These are phyloP conservation scores for Sorghum bicolor DNA, from an alignment of 176 grass and related monocot species.

Conservation along the genomic window DNA sequence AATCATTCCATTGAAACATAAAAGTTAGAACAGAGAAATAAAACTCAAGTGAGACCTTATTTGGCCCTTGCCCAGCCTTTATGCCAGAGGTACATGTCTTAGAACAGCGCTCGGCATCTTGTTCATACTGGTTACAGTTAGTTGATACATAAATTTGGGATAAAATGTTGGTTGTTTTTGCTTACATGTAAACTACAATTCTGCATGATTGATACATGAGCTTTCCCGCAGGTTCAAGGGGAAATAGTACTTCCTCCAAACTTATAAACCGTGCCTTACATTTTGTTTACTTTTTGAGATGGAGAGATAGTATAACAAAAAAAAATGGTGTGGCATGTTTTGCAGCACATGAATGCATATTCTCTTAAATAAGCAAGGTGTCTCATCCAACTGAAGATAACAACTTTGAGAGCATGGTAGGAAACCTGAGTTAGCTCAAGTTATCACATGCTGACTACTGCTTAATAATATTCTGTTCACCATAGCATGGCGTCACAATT, in stretches of 20 bases:
- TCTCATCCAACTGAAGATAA: neutral
- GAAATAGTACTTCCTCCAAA: neutral
- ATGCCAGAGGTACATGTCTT: neutral
- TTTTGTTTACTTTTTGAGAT: neutral
- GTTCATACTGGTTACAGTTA: neutral
- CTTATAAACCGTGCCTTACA: neutral
- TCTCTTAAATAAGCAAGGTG: neutral
- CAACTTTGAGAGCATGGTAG: neutral
- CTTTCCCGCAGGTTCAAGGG: neutral
- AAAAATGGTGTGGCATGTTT: neutral
- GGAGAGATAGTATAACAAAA: neutral
- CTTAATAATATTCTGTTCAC: neutral
- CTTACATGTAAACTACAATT: neutral
- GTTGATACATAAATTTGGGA: neutral
- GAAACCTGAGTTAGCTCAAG: neutral
- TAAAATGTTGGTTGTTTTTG: neutral
- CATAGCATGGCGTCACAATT: neutral
- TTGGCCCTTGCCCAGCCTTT: neutral
- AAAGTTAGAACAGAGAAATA: neutral
- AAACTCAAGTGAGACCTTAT: neutral
- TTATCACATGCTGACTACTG: neutral
- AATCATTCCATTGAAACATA: conserved; percentile 4
- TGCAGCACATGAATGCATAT: neutral
- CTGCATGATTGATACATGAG: neutral
- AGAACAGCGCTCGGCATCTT: neutral